Evolutionary conservation across 2,329 filamentous ascomycete species (phyloP).

Genomic region (Stylonectria norvegica): DNA sequence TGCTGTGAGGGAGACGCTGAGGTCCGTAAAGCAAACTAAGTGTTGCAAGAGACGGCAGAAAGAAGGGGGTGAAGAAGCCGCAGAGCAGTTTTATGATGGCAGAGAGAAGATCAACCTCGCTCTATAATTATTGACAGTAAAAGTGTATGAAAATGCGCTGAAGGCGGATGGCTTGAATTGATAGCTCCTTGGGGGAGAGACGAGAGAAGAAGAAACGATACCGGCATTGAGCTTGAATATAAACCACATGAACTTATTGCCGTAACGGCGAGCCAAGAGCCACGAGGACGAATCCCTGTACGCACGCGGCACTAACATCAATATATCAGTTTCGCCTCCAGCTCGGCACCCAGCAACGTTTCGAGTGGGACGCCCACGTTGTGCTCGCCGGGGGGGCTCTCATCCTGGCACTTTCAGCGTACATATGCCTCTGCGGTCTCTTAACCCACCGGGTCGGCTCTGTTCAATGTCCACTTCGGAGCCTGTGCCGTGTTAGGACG

Average conservation of each 20-base stretch:
- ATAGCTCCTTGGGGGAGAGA: too few relatives aligned
- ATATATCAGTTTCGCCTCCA: conserved; percentile 5
- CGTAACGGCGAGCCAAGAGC: background rate
- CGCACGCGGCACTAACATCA: conserved; percentile 1
- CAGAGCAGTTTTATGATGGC: conserved; percentile 3
- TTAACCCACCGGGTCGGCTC: too few relatives aligned
- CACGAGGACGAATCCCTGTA: conserved; percentile 1
- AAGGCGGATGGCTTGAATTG: too few relatives aligned
- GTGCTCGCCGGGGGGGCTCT: conserved; percentile 1
- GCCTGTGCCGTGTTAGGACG: background rate
- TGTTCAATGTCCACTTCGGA: conserved; percentile 1
- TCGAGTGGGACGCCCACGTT: conserved; percentile 1
- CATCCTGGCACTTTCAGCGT: too few relatives aligned
- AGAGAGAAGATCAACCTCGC: conserved; percentile 8
- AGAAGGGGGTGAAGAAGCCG: conserved; percentile 1
- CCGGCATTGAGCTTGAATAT: background rate
- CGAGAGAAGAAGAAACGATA: background rate
- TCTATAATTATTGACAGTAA: conserved; percentile 2
- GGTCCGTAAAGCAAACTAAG: background rate
- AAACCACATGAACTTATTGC: too few relatives aligned
- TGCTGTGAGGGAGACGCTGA: conserved; percentile 2
- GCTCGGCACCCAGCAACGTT: conserved; percentile 5
- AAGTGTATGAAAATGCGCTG: too few relatives aligned
- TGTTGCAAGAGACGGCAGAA: background rate
- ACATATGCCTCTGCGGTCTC: too few relatives aligned